phyloP scores from a whole-genome alignment of 116 monocot species.

The Phalaenopsis hybrid region DNA sequence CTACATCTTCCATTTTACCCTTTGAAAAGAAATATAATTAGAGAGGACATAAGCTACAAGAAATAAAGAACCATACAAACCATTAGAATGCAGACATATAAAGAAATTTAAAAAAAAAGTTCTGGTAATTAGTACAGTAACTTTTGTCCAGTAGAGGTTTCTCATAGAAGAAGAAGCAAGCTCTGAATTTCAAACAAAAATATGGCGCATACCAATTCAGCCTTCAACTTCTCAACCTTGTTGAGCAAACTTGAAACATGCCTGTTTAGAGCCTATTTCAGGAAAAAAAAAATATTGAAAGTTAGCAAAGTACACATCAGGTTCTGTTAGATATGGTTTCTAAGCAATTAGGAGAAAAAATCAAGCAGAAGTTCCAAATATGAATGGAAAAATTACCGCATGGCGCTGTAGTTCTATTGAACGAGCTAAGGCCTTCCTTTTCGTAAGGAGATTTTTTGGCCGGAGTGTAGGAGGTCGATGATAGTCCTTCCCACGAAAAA shows the following conservation, averaged over 20 bases:
- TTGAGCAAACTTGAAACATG: conserved; percentile 48
- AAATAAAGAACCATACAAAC: not conserved
- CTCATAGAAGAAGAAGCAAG: not conserved
- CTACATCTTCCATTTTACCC: conserved; percentile 58
- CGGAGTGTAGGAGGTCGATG: conserved; percentile 53
- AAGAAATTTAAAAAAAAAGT: not conserved
- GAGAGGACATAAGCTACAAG: not conserved
- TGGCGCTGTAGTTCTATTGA: conserved; percentile 91
- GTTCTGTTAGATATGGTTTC: not conserved
- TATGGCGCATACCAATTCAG: conserved; percentile 58
- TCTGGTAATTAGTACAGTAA: too few relatives aligned
- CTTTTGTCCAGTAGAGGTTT: not conserved
- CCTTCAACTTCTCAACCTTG: conserved; percentile 58
- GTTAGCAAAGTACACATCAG: not conserved
- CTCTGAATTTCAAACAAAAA: conserved; percentile 7
- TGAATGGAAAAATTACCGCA: conserved; percentile 39
- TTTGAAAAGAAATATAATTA: conserved; percentile 14
- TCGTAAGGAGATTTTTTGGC: conserved; percentile 83
- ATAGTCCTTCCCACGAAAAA: conserved; percentile 83
- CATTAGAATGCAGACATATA: not conserved
- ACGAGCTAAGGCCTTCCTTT: conserved; percentile 87
- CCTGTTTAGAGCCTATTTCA: conserved; percentile 52
- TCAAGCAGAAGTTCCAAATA: too few relatives aligned
- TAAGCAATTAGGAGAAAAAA: not conserved
- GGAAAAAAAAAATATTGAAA: not conserved